Evolutionary conservation across 2,329 filamentous ascomycete genomes (phyloP), one percentile per base, ranked within the genome.

Genomic region (Monilinia aucupariae): DNA sequence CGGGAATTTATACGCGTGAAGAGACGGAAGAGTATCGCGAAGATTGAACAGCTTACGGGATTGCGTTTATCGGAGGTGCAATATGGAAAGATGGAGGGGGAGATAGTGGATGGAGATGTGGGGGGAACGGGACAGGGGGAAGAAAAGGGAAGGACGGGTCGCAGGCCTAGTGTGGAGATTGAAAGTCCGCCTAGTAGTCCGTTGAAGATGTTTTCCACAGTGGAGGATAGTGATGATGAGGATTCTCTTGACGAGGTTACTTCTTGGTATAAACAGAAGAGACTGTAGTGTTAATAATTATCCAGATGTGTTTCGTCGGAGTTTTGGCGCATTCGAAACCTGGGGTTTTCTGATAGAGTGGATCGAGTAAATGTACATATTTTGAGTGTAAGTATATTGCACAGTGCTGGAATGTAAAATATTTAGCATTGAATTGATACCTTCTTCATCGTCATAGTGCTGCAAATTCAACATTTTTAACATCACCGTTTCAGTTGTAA

Each of bases 141-240:
- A n/a, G 41, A 32, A 25, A 32, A 53, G 20, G 41, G 49, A 34
- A 15, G 17, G 22, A 15, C 25, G 13, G 43, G 30, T 17, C 30
- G 54, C 15, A 52, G 55, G 34, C 34, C 30, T n/a, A 50, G 49
- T 25, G 34, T 45, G 8, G 60, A 62, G 51, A n/a, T 56, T 30
- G 58, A 64, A 22, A 27, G 22, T 17, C 43, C 59, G 17, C 60
- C 59, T 15, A 65, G 52, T 54, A 65, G 64, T 55, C 63, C 63
- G n/a, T n/a, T 66, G 60, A 65, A 63, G 56, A 62, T 39, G 53
- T 54, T 60, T 54, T 64, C 53, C 43, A 53, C 50, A 17, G 32
- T 49, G 17, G 49, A 32, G 47, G 48, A 63, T 52, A 41, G 48
- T 47, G 56, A 64, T 51, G 45, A 37, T 17, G 55, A 60, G 37